phyloP scores from a whole-genome alignment of 768 basidiomycete species.

The Symmetrospora coprosmae region DNA sequence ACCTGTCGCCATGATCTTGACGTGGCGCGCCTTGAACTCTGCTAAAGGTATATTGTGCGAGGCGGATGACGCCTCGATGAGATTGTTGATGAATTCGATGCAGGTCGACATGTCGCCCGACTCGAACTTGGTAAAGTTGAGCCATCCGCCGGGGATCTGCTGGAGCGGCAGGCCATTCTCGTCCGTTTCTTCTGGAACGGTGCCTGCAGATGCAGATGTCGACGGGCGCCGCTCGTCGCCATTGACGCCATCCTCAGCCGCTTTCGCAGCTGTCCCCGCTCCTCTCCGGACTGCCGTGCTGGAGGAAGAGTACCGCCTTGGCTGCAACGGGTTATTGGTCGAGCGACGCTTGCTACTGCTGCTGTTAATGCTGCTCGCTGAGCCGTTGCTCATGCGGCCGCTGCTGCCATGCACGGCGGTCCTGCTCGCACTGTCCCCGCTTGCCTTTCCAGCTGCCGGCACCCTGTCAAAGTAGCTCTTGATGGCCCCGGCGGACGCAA shows the following conservation, averaged over 20 bases:
- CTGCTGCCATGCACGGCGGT: too few species aligned
- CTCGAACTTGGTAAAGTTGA: constrained; percentile 96
- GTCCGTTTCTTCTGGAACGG: too few species aligned
- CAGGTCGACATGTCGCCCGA: constrained; percentile 73
- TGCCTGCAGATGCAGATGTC: neutral
- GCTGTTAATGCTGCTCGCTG: too few species aligned
- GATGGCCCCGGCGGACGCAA: constrained; percentile 7
- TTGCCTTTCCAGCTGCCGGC: too few species aligned
- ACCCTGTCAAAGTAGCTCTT: constrained; percentile 20
- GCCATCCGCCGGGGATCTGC: constrained; percentile 55
- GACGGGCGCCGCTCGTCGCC: neutral
- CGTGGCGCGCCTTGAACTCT: constrained; percentile 75
- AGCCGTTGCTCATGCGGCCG: too few species aligned
- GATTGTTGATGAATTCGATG: constrained; percentile 67
- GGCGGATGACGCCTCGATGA: constrained; percentile 71
- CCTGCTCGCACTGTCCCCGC: too few species aligned
- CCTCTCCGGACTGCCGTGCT: neutral
- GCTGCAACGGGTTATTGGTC: too few species aligned
- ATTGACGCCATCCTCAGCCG: too few species aligned
- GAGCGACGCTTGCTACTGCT: too few species aligned
- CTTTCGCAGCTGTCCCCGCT: too few species aligned
- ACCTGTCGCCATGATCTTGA: constrained; percentile 96
- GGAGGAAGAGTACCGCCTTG: too few species aligned
- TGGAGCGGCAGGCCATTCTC: neutral
- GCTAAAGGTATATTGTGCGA: constrained; percentile 67